Conservation (phyloP, 1,284 basidiomycete species). For the Pseudozyma thailandica region DNA sequence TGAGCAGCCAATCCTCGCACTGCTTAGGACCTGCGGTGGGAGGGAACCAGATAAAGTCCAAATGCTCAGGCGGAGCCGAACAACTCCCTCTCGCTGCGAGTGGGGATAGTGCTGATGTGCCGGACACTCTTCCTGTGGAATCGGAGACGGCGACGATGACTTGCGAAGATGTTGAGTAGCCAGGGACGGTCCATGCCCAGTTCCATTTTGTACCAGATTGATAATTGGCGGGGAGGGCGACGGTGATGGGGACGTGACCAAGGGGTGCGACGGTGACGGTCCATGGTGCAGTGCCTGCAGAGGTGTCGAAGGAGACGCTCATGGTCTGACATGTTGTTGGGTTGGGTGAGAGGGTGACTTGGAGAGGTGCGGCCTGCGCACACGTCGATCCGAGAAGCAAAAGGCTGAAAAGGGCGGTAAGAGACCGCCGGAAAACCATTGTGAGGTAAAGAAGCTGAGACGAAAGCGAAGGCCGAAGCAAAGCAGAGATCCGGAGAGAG, state of each 20-base stretch:
- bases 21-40: conserved; percentile 26
- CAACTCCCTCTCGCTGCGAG: conserved; percentile 27
- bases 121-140: conserved; percentile 25
- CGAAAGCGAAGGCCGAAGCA: not conserved
- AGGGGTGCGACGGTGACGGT: conserved; percentile 47
- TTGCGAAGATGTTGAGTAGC: conserved; percentile 17
- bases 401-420: not conserved
- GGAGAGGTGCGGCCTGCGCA: conserved; percentile 38
- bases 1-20: conserved; percentile 42
- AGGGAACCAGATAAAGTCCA: conserved; percentile 49
- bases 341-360: conserved; percentile 30
- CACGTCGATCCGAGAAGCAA: conserved; percentile 21
- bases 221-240: conserved; percentile 35
- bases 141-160: conserved; percentile 48
- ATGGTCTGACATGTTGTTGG: conserved; percentile 37
- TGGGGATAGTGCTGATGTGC: conserved; percentile 22
- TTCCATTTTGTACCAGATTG: conserved; percentile 25
- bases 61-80: conserved; percentile 33
- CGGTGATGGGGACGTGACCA: conserved; percentile 34
- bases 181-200: conserved; percentile 41
- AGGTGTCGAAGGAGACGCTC: conserved; percentile 37
- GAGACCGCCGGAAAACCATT: not conserved
- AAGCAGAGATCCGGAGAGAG: not conserved
- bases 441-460: not conserved
- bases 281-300: conserved; percentile 42